These are phyloP conservation scores for Cercospora berteroae DNA, from an alignment of 2,329 filamentous ascomycete species.

Conservation along the genomic window DNA sequence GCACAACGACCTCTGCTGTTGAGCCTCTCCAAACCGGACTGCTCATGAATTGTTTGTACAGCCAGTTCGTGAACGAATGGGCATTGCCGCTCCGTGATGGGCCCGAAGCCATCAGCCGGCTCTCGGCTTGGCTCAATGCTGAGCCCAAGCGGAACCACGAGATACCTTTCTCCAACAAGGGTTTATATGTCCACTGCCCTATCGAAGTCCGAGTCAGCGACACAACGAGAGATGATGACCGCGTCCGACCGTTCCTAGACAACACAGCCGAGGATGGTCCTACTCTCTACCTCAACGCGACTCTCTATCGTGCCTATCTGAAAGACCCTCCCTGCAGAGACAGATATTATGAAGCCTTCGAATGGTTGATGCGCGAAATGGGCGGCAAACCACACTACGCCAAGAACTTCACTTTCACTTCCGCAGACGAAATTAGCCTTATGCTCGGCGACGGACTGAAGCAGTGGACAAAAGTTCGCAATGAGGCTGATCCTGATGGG, in stretches of 20 bases:
- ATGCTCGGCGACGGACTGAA: conserved; percentile 69
- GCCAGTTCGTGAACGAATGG: conserved; percentile 99
- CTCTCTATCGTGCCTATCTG: conserved; percentile 78
- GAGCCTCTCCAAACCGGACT: conserved; percentile 77
- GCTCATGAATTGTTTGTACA: conserved; percentile 95
- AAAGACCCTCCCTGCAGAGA: conserved; percentile 71
- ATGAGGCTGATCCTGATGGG: conserved; percentile 72
- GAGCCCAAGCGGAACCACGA: conserved; percentile 63
- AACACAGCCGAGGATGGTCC: conserved; percentile 66
- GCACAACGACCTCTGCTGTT: conserved; percentile 67
- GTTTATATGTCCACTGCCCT: conserved; percentile 82
- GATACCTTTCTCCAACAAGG: conserved; percentile 78
- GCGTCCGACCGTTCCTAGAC: conserved; percentile 66
- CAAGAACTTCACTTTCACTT: conserved; percentile 74
- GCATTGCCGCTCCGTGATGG: conserved; percentile 82
- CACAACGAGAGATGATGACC: conserved; percentile 51
- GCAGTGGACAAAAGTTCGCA: conserved; percentile 66
- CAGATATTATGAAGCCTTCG: conserved; percentile 85
- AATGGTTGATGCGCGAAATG: conserved; percentile 84
- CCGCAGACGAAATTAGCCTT: conserved; percentile 58
- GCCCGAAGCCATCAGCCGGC: conserved; percentile 77
- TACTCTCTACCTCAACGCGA: conserved; percentile 85
- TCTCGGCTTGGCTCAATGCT: conserved; percentile 81
- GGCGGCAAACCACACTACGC: conserved; percentile 86
- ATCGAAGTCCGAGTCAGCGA: conserved; percentile 87